Evolutionary conservation across 1,284 basidiomycete species (phyloP).

Genomic region (Ceratobasidium sp.): DNA sequence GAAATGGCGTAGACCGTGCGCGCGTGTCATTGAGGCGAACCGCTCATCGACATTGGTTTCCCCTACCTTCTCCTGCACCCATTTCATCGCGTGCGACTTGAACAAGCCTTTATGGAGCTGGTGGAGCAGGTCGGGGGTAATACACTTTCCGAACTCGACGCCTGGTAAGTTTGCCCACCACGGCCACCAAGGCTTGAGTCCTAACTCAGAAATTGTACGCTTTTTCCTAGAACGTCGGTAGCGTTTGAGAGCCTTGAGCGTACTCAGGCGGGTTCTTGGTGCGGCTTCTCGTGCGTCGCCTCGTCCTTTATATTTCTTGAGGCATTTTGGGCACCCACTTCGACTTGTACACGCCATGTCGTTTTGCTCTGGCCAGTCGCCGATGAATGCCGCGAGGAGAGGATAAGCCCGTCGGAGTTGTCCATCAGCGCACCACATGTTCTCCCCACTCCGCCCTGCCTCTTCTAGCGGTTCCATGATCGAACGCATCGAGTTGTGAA

Average conservation of each 20-base stretch:
- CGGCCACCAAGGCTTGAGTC: not conserved
- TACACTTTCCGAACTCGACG: slow-evolving; percentile 46
- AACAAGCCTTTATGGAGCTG: slow-evolving; percentile 54
- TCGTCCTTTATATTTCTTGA: not conserved
- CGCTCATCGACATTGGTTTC: not conserved
- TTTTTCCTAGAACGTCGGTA: not conserved
- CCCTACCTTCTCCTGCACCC: not conserved
- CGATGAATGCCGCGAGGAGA: slow-evolving; percentile 44
- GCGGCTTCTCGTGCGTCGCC: not conserved
- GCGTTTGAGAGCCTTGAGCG: not conserved
- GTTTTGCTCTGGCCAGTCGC: slow-evolving; percentile 40
- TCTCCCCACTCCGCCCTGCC: too few relatives aligned
- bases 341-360: slow-evolving; percentile 32
- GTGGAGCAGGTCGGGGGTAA: slow-evolving; percentile 53
- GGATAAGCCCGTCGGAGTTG: slow-evolving; percentile 41
- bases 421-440: slow-evolving; percentile 44
- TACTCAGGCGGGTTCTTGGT: not conserved
- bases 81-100: slow-evolving; percentile 48
- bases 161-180: slow-evolving; percentile 3
- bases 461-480: slow-evolving; percentile 23
- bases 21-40: not conserved
- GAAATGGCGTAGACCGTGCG: not conserved
- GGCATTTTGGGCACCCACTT: slow-evolving; percentile 33
- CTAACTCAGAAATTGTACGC: not conserved
- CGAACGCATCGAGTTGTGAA: slow-evolving; percentile 45